Base-by-base conservation (phyloP, 164 flowering plant genomes). In the Chimonanthus salicifolius region DNA sequence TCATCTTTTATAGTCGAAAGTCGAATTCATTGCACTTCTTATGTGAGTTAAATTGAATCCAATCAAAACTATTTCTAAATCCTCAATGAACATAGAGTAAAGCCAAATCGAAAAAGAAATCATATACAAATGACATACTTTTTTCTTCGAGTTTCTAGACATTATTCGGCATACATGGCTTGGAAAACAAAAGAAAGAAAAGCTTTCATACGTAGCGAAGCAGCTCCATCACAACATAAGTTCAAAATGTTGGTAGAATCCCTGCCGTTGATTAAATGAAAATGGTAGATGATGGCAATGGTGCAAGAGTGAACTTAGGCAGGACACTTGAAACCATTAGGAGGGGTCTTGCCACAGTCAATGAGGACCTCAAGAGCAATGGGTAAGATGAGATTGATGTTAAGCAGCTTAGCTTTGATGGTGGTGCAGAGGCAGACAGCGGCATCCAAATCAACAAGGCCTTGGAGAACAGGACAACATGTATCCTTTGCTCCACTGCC, bases 361-460 rank as follows among this genome's bases (percentile, higher is more conserved):
- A 85, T 81, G 6, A 94, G 86, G 44, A 78, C 86, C 66, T 87
- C 84, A 69, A 92, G 92, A 64, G 94, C 94, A 11, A 92, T 76
- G 47, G 98, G 98, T 62, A 92, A 71, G 84, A 86, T 89, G 58
- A 92, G 92, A 79, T 87, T 88, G 62, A 94, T 83, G 76, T 94
- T 94, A 2, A 92, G 90, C 44, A 94, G 89, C 86, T 84, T 91
- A 8, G 89, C 79, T 75, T 89, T 88, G 71, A 93, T 81, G n/a
- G 86, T 74, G 4, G 88, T 89, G 87, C 97, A 93, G 7, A 94
- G 88, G 71, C 98, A 94, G 49, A 94, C 20, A 11, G 97, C 97
- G 2, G 98, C 98, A 79, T 92, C 96, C n/a, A 94, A 86, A 84
- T 92, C 94, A 0, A 94, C 84, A 79, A 94, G 77, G 33, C 97